Evolutionary conservation across 2,329 filamentous ascomycete genomes (phyloP).

Genomic region (Aspergillus eucalypticola): DNA sequence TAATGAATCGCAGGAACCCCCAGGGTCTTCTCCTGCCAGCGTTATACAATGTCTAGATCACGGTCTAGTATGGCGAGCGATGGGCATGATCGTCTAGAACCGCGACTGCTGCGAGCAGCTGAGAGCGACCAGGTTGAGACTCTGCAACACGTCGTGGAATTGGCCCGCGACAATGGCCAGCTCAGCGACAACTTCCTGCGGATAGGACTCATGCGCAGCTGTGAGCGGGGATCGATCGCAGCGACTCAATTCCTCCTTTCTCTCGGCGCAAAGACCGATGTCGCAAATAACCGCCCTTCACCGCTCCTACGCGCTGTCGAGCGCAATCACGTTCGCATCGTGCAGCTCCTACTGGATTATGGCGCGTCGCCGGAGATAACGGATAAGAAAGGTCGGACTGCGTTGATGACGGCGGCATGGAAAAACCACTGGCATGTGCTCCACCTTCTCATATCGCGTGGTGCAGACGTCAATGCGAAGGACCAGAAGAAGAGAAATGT

Average conservation of each 20-base stretch:
- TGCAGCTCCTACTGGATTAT: conserved; percentile 45
- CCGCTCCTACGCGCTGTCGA: conserved; percentile 43
- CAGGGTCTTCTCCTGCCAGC: background rate
- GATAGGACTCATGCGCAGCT: conserved; percentile 43
- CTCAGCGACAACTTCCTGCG: conserved; percentile 41
- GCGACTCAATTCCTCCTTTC: conserved; percentile 40
- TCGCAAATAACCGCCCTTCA: conserved; percentile 30
- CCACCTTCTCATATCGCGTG: conserved; percentile 38
- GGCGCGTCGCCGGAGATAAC: conserved; percentile 33
- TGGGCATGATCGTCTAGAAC: conserved; percentile 42
- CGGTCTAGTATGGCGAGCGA: conserved; percentile 39
- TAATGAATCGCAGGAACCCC: background rate
- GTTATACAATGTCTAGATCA: conserved; percentile 23
- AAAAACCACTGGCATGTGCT: conserved; percentile 44
- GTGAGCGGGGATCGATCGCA: conserved; percentile 38
- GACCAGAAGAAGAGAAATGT: conserved; percentile 35
- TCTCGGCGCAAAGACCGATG: conserved; percentile 41
- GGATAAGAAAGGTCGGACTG: conserved; percentile 50
- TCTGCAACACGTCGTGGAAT: conserved; percentile 33
- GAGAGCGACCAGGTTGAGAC: conserved; percentile 39
- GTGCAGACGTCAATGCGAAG: conserved; percentile 38
- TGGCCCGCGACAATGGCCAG: conserved; percentile 38
- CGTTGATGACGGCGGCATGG: conserved; percentile 48
- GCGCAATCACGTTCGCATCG: conserved; percentile 45
- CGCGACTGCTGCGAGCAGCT: conserved; percentile 43